Percentiles rank a stretch among this genome's conserved stretches.
These are phyloP conservation scores for Trametes cinnabarina DNA, from an alignment of 768 basidiomycete species.

Conservation along the genomic window DNA sequence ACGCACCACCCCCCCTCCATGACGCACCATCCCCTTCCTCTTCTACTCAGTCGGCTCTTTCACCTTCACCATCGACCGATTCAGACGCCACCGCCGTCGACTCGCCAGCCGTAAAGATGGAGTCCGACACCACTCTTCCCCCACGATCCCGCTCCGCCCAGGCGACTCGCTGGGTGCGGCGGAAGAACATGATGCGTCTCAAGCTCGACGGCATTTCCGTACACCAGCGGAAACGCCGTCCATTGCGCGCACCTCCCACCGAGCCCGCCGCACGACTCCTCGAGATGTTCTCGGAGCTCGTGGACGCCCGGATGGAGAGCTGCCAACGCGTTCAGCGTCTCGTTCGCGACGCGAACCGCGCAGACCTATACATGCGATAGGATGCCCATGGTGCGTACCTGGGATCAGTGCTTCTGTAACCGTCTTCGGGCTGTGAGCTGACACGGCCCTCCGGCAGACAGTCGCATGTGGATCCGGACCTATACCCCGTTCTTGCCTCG, in stretches of 20 bases:
- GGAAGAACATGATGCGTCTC: constrained; percentile 60
- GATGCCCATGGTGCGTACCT: constrained; percentile 9
- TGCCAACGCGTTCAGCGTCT: constrained; percentile 64
- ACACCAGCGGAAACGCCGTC: constrained; percentile 31
- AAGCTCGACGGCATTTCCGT: constrained; percentile 43
- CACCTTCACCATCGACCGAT: constrained; percentile 24
- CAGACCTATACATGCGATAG: constrained; percentile 20
- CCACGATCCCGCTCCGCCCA: constrained; percentile 13
- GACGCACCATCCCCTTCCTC: constrained; percentile 17
- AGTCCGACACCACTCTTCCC: constrained; percentile 28
- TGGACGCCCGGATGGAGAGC: constrained; percentile 74
- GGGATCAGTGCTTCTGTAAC: not conserved
- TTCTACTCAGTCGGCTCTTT: constrained; percentile 14
- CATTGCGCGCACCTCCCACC: constrained; percentile 26
- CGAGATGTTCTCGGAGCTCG: constrained; percentile 67
- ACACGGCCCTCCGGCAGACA: constrained; percentile 12
- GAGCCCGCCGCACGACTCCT: constrained; percentile 53
- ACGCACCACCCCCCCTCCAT: constrained; percentile 24
- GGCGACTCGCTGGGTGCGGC: constrained; percentile 50
- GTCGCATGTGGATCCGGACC: constrained; percentile 13
- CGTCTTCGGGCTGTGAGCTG: constrained; percentile 5
- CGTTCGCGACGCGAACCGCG: constrained; percentile 33
- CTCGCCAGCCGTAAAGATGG: constrained; percentile 29
- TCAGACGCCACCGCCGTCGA: constrained; percentile 18
- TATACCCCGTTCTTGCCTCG: constrained; percentile 4